Conservation (phyloP, 768 basidiomycete genomes). For the Leccinellum luteum region DNA sequence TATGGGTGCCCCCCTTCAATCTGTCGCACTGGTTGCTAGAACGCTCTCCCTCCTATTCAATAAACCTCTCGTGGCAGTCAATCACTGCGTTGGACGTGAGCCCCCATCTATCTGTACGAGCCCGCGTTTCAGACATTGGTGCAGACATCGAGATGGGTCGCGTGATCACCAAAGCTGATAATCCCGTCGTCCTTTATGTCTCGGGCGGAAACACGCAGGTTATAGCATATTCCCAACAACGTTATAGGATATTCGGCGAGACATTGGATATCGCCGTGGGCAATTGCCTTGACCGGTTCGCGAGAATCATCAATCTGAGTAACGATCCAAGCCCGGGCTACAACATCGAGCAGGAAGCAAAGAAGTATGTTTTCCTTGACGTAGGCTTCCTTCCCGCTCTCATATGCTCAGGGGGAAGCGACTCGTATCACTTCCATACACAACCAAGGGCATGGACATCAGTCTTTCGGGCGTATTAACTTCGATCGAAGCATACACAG, state of each 20-base stretch:
- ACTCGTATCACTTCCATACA: slow-evolving; percentile 82
- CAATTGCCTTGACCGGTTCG: slow-evolving; percentile 97
- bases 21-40: slow-evolving; percentile 90
- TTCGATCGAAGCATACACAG: slow-evolving; percentile 82
- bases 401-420: slow-evolving; percentile 65
- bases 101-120: background rate
- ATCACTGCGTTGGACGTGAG: slow-evolving; percentile 98
- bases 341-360: slow-evolving; percentile 96
- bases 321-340: slow-evolving; percentile 97
- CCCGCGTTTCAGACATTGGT: background rate
- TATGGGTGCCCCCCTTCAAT: slow-evolving; percentile 96
- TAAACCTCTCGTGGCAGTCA: slow-evolving; percentile 96
- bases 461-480: slow-evolving; percentile 93
- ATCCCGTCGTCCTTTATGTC: slow-evolving; percentile 96
- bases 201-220: slow-evolving; percentile 99
- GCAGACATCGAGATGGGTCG: slow-evolving; percentile 99
- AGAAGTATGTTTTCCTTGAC: slow-evolving; percentile 52
- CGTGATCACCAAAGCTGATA: slow-evolving; percentile 88
- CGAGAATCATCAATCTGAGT: slow-evolving; percentile 87
- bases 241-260: slow-evolving; percentile 98
- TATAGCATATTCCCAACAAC: slow-evolving; percentile 95
- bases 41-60: slow-evolving; percentile 83
- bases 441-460: slow-evolving; percentile 98
- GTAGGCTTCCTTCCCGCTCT: slow-evolving; percentile 2
- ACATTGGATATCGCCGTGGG: slow-evolving; percentile 99